Percentiles rank a stretch among this genome's conserved stretches.
Evolutionary conservation across 2,329 filamentous ascomycete genomes (phyloP).

Genomic region (Daldinia eschscholtzii): DNA sequence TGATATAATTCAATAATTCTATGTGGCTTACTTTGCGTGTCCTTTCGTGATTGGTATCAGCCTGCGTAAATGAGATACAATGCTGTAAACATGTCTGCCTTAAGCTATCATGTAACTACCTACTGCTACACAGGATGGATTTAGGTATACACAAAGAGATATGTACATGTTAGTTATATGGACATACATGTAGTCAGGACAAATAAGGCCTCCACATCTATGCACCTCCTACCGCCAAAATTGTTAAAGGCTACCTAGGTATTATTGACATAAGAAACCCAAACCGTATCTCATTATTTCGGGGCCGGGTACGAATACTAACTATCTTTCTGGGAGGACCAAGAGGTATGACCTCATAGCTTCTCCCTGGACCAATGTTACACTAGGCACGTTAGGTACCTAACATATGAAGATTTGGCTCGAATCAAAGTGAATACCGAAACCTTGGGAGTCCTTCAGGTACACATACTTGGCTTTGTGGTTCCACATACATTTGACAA

Average conservation of each 20-base stretch:
- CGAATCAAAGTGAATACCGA: neutral
- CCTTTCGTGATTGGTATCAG: neutral
- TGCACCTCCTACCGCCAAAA: neutral
- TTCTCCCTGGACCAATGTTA: neutral
- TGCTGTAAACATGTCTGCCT: neutral
- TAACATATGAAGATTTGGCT: neutral
- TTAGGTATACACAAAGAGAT: too few relatives aligned
- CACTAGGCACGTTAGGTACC: neutral
- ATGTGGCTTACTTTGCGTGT: neutral
- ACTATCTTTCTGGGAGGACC: neutral
- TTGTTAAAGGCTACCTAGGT: neutral
- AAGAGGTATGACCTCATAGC: constrained; percentile 33
- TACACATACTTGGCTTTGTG: neutral
- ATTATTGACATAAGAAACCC: neutral
- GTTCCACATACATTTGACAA: neutral
- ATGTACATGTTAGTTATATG: neutral
- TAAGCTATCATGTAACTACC: neutral
- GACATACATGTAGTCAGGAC: neutral
- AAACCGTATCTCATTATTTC: neutral
- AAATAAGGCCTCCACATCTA: neutral
- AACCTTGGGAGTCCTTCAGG: neutral
- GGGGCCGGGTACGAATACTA: neutral
- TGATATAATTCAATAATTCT: neutral
- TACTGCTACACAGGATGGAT: too few relatives aligned
- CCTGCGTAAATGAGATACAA: neutral